Percentiles rank a stretch among this genome's conserved stretches.
These are phyloP conservation scores for Chenopodium suecicum DNA, from an alignment of 148 eudicot genomes.

Conservation along the genomic window DNA sequence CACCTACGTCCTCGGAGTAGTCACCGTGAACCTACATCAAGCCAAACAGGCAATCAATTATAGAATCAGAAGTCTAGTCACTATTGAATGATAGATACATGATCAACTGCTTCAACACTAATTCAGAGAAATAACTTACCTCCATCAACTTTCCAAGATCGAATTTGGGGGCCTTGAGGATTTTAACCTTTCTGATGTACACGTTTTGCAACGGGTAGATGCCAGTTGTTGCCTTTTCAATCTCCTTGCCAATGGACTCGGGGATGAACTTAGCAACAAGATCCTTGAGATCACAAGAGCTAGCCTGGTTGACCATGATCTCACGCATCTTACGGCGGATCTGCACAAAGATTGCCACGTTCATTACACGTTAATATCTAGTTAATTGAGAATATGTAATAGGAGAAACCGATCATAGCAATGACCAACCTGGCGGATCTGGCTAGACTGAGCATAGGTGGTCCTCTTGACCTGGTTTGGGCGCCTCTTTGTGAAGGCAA, in stretches of 20 bases:
- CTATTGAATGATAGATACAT: not conserved
- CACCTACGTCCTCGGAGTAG: conserved; percentile 66
- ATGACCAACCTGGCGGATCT: conserved; percentile 51
- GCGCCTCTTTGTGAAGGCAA: conserved; percentile 78
- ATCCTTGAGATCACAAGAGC: conserved; percentile 76
- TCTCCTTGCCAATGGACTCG: conserved; percentile 78
- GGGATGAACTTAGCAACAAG: conserved; percentile 83
- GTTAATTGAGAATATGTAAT: no score
- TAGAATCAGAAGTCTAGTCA: not conserved
- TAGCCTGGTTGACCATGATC: conserved; percentile 85
- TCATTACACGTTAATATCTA: not conserved
- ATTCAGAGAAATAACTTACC: conserved; percentile 23
- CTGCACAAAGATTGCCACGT: conserved; percentile 22
- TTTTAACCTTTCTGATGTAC: conserved; percentile 77
- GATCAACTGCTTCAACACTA: no score
- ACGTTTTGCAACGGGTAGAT: conserved; percentile 85
- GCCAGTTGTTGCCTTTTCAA: conserved; percentile 77
- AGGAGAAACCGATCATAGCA: not conserved
- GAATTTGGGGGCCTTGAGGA: conserved; percentile 85
- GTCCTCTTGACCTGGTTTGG: conserved; percentile 74
- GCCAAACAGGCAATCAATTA: not conserved
- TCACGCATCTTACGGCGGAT: conserved; percentile 88
- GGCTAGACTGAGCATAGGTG: conserved; percentile 71
- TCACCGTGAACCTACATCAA: conserved; percentile 68
- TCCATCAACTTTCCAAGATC: conserved; percentile 88